These are phyloP conservation scores for Cercophora newfieldiana DNA, from an alignment of 495 filamentous ascomycete species.

Conservation along the genomic window DNA sequence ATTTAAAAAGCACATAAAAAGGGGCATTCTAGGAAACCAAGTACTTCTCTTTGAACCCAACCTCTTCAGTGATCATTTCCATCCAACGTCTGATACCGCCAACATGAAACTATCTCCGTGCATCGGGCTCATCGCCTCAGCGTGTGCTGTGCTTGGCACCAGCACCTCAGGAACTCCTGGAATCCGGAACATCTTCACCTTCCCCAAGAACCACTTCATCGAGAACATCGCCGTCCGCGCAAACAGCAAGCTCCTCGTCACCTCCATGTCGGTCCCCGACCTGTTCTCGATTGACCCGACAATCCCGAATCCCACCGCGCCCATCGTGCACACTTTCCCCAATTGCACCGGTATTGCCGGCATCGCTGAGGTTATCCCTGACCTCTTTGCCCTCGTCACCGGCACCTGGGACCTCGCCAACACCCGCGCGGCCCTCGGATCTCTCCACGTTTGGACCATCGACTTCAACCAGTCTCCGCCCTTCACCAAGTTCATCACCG, in stretches of 20 bases:
- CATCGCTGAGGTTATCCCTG: constrained; percentile 39
- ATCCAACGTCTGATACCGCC: not conserved
- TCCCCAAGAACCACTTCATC: constrained; percentile 29
- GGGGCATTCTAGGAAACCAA: no score
- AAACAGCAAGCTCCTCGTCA: constrained; percentile 49
- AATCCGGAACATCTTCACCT: constrained; percentile 17
- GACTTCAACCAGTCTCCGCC: constrained; percentile 15
- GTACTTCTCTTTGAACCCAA: no score
- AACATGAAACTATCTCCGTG: not conserved
- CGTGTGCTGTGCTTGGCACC: not conserved
- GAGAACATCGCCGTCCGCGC: constrained; percentile 49
- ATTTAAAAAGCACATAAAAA: no score
- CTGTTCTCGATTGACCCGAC: constrained; percentile 31
- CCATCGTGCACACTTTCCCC: constrained; percentile 43
- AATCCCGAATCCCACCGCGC: constrained; percentile 25
- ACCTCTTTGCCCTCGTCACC: constrained; percentile 42
- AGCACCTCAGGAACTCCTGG: not conserved
- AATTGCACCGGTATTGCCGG: constrained; percentile 34
- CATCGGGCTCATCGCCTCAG: not conserved
- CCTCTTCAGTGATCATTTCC: no score
- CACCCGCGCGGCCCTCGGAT: constrained; percentile 32
- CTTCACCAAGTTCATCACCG: constrained; percentile 28
- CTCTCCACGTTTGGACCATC: constrained; percentile 37
- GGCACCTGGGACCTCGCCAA: constrained; percentile 32
- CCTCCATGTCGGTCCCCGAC: constrained; percentile 24